A percentile compares a stretch with the other conserved stretches of the same genome.
Evolutionary conservation across 192 early-diverging fungal genomes (phyloP).

Genomic region (Lobosporangium transversale): DNA sequence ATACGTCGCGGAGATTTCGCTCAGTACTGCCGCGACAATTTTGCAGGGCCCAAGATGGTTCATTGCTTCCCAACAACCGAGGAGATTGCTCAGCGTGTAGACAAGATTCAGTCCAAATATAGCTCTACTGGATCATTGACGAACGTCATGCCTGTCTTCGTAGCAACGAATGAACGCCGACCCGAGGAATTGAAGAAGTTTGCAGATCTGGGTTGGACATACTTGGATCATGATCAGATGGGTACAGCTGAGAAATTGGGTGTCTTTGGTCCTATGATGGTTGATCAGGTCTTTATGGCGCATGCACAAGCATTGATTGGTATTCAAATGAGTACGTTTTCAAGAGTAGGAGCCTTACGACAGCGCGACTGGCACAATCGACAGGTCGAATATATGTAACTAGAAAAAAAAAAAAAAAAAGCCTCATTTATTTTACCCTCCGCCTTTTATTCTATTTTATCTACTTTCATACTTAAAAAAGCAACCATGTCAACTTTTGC

Average conservation of each 20-base stretch:
- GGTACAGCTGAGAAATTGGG: constrained; percentile 30
- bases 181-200: constrained; percentile 51
- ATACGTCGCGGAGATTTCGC: constrained; percentile 48
- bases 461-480: background rate
- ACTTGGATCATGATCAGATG: constrained; percentile 43
- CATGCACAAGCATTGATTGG: constrained; percentile 37
- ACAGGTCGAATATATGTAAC: constrained; percentile 38
- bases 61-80: constrained; percentile 48
- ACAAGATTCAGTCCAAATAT: constrained; percentile 26
- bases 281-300: constrained; percentile 43
- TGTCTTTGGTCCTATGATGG: constrained; percentile 51
- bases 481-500: background rate
- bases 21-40: constrained; percentile 40
- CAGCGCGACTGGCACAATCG: constrained; percentile 48
- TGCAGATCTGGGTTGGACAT: constrained; percentile 41
- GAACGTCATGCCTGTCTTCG: constrained; percentile 45
- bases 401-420: background rate
- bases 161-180: constrained; percentile 42
- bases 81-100: constrained; percentile 28
- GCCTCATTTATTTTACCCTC: background rate
- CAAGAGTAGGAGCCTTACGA: constrained; percentile 43
- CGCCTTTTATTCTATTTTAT: background rate
- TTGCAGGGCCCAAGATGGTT: constrained; percentile 37
- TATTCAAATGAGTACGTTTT: constrained; percentile 53
- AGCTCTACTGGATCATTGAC: constrained; percentile 15